A percentile compares a stretch with the other conserved stretches of the same genome.
phyloP scores from a whole-genome alignment of 768 basidiomycete genomes.

The Boletus pseudo-olivaceus region DNA sequence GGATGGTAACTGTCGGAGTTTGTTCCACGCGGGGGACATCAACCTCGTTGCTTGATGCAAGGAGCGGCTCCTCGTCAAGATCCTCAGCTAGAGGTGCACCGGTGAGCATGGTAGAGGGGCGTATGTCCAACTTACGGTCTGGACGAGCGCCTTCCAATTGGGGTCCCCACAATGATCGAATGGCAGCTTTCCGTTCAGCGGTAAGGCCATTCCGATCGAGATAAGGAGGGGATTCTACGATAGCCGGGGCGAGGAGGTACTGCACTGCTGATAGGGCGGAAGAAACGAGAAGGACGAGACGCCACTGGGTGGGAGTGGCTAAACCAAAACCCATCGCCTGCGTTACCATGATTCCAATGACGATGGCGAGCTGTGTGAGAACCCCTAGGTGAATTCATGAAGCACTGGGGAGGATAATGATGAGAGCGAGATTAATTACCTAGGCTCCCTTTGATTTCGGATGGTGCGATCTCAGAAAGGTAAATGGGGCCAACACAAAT shows the following conservation, averaged over 20 bases:
- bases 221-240: conserved; percentile 74
- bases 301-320: conserved; percentile 68
- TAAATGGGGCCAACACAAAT: conserved; percentile 81
- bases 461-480: conserved; percentile 81
- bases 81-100: conserved; percentile 18
- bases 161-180: conserved; percentile 54
- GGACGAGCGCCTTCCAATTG: conserved; percentile 25
- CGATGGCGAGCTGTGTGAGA: conserved; percentile 78
- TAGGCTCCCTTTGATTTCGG: conserved; percentile 67
- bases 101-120: conserved; percentile 3
- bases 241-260: conserved; percentile 46
- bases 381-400: conserved; percentile 47
- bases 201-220: conserved; percentile 47
- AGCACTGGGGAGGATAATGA: background rate
- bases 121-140: conserved; percentile 18
- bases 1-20: conserved; percentile 44
- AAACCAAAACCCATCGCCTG: conserved; percentile 72
- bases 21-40: conserved; percentile 18
- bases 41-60: conserved; percentile 14
- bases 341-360: conserved; percentile 83
- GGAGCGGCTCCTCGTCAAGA: conserved; percentile 28
- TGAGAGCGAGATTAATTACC: conserved; percentile 46
- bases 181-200: conserved; percentile 46
- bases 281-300: conserved; percentile 65
- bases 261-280: conserved; percentile 53